Evolutionary conservation across 768 basidiomycete species (phyloP), one percentile per base, ranked within the genome.

Genomic region (Trametes cubensis): DNA sequence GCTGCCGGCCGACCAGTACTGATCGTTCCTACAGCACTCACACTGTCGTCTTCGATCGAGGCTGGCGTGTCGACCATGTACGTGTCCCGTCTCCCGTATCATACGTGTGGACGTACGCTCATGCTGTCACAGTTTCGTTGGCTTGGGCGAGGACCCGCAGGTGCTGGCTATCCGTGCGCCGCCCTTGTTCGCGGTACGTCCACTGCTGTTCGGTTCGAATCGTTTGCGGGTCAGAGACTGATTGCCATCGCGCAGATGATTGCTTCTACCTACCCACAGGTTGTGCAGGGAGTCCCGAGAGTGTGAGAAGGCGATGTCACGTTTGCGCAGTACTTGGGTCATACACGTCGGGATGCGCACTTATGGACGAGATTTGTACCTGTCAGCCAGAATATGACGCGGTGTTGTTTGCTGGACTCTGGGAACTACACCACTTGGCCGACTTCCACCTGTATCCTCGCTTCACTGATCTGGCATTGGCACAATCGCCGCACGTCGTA

Each of bases 31-130:
- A 20, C 63, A 90, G 88, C 84, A 15, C 73, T 89, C 62, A 90
- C 89, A 5, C 75, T 90, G 62, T 83, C 85, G 2, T 86, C 87
- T 13, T 85, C 88, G 4, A 85, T 92, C 66, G 91, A 94, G 70
- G 91, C 90, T 15, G 93, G 92, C 51, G 92, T 94, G 1, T 93
- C 91, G 2, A 94, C 92, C 2, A 92, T 94, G 85, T 91, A 72
- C 64, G 83, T 70, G 44, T 20, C 44, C 38, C 6, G 39, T 18
- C n/a, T n/a, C 38, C 21, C 17, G 10, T 25, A 25, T 4, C 10
- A 53, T 18, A 49, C 6, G 20, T 54, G 5, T 25, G 47, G 13
- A 13, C 39, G 52, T 25, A 50, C 23, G 18, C 47, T 44, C 26
- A 46, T 42, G 44, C 41, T 52, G n/a, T 26, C 55, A 28, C 58